Base-by-base conservation (phyloP, 768 basidiomycete species). In the Suillus cothurnatus region DNA sequence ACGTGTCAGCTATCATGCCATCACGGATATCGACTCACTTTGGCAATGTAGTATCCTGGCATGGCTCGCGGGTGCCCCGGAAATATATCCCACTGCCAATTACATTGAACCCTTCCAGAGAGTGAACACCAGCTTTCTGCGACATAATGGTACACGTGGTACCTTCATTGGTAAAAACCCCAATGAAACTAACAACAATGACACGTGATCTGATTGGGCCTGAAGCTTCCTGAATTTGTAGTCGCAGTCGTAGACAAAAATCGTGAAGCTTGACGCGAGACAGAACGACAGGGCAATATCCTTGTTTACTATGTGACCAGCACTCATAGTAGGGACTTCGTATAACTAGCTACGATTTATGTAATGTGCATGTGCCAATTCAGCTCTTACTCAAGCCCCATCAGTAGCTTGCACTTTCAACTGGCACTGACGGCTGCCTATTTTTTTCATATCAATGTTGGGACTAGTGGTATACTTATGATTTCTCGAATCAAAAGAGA, bases 11-110 rank as follows among this genome's bases (percentile, higher is more conserved):
- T 28, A 41, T 41, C 6, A 14, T 59, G 39, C 58, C 21, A 21
- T 12, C 39, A 36, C 11, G n/a, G 23, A 21, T 47, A 55, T 11
- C 43, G 36, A 66, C 75, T 19, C 65, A 76, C 73, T 65, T 68
- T 64, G 74, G 74, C 1, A 60, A 45, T 32, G 68, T 28, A 21
- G 68, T 28, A 59, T 41, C 58, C 38, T 59, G 58, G 26, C 58
- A 59, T 28, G 28, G 58, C 38, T 41, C 38, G 21, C 6, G 11
- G 19, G 3, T 28, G 19, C 21, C 5, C 39, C 58, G 26, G 11
- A 41, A 39, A 59, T 59, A 41, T 28, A 59, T 59, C 26, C 58
- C 58, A 41, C 19, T 59, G 39, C 58, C 58, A 21, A 59, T 59
- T 19, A 19, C 2, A 41, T 2, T 41, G 19, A 59, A 59, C 38